Conservation (phyloP, 345 rosid genomes). For the Brassica cretica region DNA sequence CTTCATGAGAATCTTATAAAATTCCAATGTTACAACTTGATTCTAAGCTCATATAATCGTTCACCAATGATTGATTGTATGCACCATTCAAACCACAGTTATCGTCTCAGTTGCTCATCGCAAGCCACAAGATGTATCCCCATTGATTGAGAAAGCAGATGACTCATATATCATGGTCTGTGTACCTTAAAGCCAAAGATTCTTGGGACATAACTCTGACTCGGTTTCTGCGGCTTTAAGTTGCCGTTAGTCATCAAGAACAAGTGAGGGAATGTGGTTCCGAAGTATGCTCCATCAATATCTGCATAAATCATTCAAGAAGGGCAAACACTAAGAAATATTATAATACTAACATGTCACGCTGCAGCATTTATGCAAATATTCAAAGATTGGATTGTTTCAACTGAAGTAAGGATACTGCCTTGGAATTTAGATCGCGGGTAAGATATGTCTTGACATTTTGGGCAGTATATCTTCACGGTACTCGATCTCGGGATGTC, state of each 20-base stretch:
- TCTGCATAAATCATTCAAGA: constrained; percentile 56
- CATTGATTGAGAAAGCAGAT: background rate
- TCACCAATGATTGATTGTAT: background rate
- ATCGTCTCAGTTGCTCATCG: background rate
- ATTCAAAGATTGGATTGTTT: background rate
- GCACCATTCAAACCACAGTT: background rate
- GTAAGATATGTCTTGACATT: constrained; percentile 89
- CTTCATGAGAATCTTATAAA: too few species aligned
- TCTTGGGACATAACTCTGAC: constrained; percentile 71
- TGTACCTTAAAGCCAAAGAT: constrained; percentile 92
- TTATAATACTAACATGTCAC: background rate
- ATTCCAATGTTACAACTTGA: too few species aligned
- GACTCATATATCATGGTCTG: constrained; percentile 48
- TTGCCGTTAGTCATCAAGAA: constrained; percentile 87
- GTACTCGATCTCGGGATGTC: constrained; percentile 92
- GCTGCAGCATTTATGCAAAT: too few species aligned
- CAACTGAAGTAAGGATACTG: constrained; percentile 53
- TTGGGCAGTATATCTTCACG: constrained; percentile 86
- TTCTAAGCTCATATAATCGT: too few species aligned
- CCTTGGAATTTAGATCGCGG: constrained; percentile 98
- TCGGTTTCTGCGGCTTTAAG: constrained; percentile 78
- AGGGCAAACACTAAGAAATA: constrained; percentile 28
- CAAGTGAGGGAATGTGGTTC: constrained; percentile 91
- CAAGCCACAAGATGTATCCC: constrained; percentile 6
- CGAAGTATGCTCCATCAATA: constrained; percentile 97